These are phyloP conservation scores for Ilex aquifolium DNA, from an alignment of 257 asterid species.

Conservation along the genomic window DNA sequence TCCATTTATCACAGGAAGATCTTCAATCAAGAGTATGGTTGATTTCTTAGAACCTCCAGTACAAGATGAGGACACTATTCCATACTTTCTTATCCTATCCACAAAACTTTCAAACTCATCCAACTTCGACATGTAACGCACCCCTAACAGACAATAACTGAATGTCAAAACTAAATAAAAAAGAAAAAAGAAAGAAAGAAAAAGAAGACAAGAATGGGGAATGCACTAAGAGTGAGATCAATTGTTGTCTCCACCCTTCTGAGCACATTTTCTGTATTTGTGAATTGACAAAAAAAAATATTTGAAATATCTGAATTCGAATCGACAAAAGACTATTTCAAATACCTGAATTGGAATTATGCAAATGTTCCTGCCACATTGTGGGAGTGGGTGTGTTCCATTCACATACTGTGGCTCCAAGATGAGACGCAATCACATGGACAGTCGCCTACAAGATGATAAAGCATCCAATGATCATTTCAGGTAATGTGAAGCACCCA, in stretches of 20 bases:
- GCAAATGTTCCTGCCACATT: conserved; percentile 86
- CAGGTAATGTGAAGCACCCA: conserved; percentile 4
- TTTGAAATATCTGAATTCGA: background rate
- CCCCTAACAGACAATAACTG: conserved; percentile 46
- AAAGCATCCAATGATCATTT: conserved; percentile 19
- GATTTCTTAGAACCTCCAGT: conserved; percentile 35
- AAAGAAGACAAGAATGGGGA: too few relatives aligned
- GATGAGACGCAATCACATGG: conserved; percentile 64
- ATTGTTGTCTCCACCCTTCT: too few relatives aligned
- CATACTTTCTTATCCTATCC: conserved; percentile 80
- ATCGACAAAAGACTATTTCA: background rate
- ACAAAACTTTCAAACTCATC: conserved; percentile 91
- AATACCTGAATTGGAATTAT: conserved; percentile 75
- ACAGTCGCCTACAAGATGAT: conserved; percentile 59
- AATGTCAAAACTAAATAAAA: conserved; percentile 16
- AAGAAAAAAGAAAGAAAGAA: conserved; percentile 5
- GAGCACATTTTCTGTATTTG: background rate
- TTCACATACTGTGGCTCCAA: conserved; percentile 70
- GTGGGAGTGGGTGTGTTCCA: conserved; percentile 96
- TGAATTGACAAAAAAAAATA: background rate
- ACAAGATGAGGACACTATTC: conserved; percentile 51
- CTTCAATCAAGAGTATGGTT: conserved; percentile 77
- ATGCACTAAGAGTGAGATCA: background rate
- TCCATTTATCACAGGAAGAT: conserved; percentile 83
- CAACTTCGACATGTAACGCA: conserved; percentile 72